A percentile compares a stretch with the other conserved stretches of the same genome.
phyloP scores from a whole-genome alignment of 495 filamentous ascomycete genomes.

The Penicillium macrosclerotiorum region DNA sequence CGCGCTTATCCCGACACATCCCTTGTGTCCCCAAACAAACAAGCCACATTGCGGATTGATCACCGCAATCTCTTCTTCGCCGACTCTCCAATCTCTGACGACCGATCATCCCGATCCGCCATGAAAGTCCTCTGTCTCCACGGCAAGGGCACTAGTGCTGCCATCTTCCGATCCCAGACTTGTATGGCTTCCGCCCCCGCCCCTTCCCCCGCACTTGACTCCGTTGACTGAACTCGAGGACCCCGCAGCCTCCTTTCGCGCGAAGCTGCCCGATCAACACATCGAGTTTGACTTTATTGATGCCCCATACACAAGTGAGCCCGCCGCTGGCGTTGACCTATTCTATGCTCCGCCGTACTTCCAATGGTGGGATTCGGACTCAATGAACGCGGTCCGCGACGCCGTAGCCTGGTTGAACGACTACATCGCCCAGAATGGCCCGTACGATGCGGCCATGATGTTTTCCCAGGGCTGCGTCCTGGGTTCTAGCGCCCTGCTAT shows the following conservation, averaged over 20 bases:
- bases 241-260: slow-evolving; percentile 43
- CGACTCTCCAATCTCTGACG: neutral
- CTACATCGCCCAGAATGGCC: slow-evolving; percentile 48
- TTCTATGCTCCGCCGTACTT: slow-evolving; percentile 51
- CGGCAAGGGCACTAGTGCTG: slow-evolving; percentile 57
- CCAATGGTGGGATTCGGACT: slow-evolving; percentile 45
- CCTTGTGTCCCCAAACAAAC: too few relatives aligned
- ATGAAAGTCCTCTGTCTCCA: slow-evolving; percentile 66
- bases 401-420: slow-evolving; percentile 47
- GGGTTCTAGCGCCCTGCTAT: slow-evolving; percentile 42
- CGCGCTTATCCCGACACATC: neutral
- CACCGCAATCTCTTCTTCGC: neutral
- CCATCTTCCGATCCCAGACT: slow-evolving; percentile 59
- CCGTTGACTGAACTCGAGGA: slow-evolving; percentile 23
- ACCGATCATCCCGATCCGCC: slow-evolving; percentile 2
- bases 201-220: neutral
- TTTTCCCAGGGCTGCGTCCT: slow-evolving; percentile 61
- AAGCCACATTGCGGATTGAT: neutral
- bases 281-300: slow-evolving; percentile 58
- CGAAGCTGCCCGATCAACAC: slow-evolving; percentile 30
- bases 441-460: slow-evolving; percentile 59
- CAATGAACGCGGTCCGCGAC: slow-evolving; percentile 32
- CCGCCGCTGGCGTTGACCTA: slow-evolving; percentile 53
- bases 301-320: slow-evolving; percentile 38
- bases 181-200: slow-evolving; percentile 32